Evolutionary conservation across 2,329 filamentous ascomycete species (phyloP).

Genomic region (Ophiostoma sp.): DNA sequence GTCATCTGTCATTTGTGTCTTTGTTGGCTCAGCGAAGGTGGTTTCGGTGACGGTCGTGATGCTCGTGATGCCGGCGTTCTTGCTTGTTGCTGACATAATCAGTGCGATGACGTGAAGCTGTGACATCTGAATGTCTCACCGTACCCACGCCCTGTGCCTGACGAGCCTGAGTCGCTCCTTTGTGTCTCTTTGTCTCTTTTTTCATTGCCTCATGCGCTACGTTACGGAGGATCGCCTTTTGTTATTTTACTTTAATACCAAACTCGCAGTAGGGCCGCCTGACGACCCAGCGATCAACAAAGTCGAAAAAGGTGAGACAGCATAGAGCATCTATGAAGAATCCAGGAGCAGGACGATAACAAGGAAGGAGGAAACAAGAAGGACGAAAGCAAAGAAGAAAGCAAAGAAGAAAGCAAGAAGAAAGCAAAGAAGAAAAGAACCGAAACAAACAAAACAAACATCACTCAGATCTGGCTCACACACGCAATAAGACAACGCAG

Average conservation of each 20-base stretch:
- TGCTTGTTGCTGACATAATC: too few species aligned
- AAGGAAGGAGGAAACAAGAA: background rate
- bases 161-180: background rate
- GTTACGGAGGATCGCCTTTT: too few species aligned
- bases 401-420: background rate
- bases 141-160: background rate
- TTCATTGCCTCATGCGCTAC: too few species aligned
- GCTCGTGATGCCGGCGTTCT: too few species aligned
- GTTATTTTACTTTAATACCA: too few species aligned
- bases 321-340: background rate
- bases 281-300: background rate
- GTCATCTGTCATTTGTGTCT: too few species aligned
- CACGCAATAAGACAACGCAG: background rate
- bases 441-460: background rate
- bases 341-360: background rate
- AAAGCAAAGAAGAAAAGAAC: background rate
- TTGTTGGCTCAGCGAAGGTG: too few species aligned
- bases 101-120: too few species aligned
- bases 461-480: background rate
- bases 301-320: conserved; percentile 3
- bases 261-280: background rate
- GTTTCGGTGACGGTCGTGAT: too few species aligned
- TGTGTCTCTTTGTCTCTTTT: too few species aligned
- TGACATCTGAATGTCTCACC: too few species aligned
- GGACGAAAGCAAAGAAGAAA: background rate